Evolutionary conservation across 805 yeast species (phyloP), one percentile per base, ranked within the genome.

Genomic region (Yarrowia porcina): DNA sequence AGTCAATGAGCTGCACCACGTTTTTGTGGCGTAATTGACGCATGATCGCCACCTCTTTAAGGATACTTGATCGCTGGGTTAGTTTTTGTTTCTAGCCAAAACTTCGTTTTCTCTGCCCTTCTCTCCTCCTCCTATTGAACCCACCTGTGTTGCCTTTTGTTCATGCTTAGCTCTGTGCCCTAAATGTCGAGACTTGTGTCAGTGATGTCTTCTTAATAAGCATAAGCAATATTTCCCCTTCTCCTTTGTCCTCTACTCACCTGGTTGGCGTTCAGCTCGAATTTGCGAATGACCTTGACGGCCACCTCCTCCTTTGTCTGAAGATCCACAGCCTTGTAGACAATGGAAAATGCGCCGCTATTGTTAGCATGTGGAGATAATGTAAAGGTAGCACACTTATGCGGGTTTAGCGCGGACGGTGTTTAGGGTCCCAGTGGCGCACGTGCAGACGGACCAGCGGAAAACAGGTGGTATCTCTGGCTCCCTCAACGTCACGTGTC

Each of bases 271-370:
- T 68, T 69, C 38, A 87, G 76, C 61, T 80, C 79, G 47, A 75
- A 74, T 71, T 90, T 90, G 67, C 83, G 80, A 47, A 90, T 88
- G 64, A 89, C 82, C 70, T 90, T 90, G 69, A 90, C 82, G 12
- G 97, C 97, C 15, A 89, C 86, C 36, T 75, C 73, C 54, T 80
- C 73, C 32, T 75, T 72, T 6, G 78, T 71, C 11, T 67, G 67
- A 3, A 74, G 66, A 68, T 86, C 86, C 15, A 77, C 71, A 0
- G 96, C 96, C 70, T 82, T 85, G 76, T 85, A 89, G 4, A 93
- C 98, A 12, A 83, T 80, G 2, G 96, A 89, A 72, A 93, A 92
- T 0, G 97, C 97, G 9, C 98, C 98, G 70, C 63, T 59, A n/a
- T 13, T 1, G 63, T 45, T 44, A 45, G 63, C 20, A 41, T 54